Evolutionary conservation across 75 land plant genomes (phyloP), one percentile per base, ranked within the genome.

Genomic region (Isoetes taiwanensis): DNA sequence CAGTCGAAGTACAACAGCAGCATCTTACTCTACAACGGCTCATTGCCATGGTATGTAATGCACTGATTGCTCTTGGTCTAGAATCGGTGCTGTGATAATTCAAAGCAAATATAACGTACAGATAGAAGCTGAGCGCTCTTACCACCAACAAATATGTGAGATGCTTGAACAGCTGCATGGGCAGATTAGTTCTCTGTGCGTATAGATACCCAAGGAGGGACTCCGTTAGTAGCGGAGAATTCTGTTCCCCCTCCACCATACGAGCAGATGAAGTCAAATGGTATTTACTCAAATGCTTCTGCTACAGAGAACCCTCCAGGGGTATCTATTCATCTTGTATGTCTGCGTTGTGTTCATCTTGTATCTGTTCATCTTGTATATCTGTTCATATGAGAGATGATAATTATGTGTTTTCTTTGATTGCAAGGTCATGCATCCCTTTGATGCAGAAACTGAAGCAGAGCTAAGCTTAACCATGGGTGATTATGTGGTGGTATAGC

Each of bases 1-100:
- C 87, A 56, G 94, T 90, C 25, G 87, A 90, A 59, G 81, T 68
- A 38, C 88, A 90, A 42, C 96, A 90, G 63, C 87, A 90, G 57
- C 61, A 70, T 32, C 64, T 69, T 5, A 90, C 97, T 31, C 72
- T 73, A 20, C 74, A 90, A 40, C 63, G 73, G 52, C 81, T 90
- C 57, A 65, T 82, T 63, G 62, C 73, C 9, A 82, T 86, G 91
- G 94, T 84, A 42, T 30, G n/a, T n/a, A n/a, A n/a, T n/a, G n/a
- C n/a, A n/a, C n/a, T n/a, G n/a, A n/a, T n/a, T n/a, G n/a, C n/a
- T n/a, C n/a, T n/a, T n/a, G n/a, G n/a, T n/a, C n/a, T n/a, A n/a
- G n/a, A n/a, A n/a, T n/a, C n/a, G n/a, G n/a, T n/a, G n/a, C n/a
- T n/a, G n/a, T n/a, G n/a, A n/a, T n/a, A n/a, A n/a, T n/a, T n/a